Evolutionary conservation across 345 rosid species (phyloP), one percentile per base, ranked within the genome.

Genomic region (Eucalyptus sp.): DNA sequence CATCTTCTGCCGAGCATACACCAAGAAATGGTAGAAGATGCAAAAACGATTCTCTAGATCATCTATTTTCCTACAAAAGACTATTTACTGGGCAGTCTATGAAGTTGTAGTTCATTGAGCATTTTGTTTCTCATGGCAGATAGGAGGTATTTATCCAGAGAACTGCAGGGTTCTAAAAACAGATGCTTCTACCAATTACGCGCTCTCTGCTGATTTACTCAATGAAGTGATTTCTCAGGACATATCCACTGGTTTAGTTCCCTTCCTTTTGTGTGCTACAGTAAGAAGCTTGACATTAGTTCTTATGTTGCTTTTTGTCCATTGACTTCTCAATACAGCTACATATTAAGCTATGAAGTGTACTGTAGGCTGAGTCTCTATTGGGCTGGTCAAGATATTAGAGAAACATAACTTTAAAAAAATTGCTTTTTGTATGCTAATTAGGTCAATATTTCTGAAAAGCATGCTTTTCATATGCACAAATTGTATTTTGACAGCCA

Each of bases 231-330:
- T 97, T 93, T 94, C 95, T 29, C 46, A 17, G 29, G 99, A 97
- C 93, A 91, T 95, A 90, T 93, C 96, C 43, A 51, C 22, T 37
- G 99, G 99, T 90, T 91, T 95, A 92, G 93, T 96, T 87, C 99
- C 99, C 84, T 94, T 97, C 91, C 95, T 97, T 90, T 88, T 97
- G 81, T 96, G 99, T 87, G 98, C 95, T 64, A 96, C 94, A 87
- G 99, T 97, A 85, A 90, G 50, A 46, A 48, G 43, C 50, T 87
- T 24, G 31, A 49, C 60, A 8, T 88, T 49, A 41, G 62, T 66
- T n/a, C 80, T 54, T 11, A 10, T 56, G 43, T 29, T 80, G 3
- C 83, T 11, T 90, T 88, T 90, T 86, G 29, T 76, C 48, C 83
- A n/a, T 29, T 64, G 33, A n/a, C 54, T 76, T 76, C 48, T 76